Evolutionary conservation across 495 filamentous ascomycete genomes (phyloP).

Genomic region (Rhizodiscina lignyota): DNA sequence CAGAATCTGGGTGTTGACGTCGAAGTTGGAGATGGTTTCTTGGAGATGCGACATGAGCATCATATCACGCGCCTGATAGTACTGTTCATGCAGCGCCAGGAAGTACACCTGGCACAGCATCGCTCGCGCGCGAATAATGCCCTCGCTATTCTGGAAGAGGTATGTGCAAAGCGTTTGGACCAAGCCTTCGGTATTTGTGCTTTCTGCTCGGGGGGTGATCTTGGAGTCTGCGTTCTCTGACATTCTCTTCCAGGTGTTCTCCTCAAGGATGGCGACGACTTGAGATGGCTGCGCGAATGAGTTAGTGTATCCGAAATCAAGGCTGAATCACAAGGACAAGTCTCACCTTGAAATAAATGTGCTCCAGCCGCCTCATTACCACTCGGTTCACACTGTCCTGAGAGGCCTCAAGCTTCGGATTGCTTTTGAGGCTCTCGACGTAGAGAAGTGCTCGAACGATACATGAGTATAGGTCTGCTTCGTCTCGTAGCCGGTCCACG

Average conservation of each 20-base stretch:
- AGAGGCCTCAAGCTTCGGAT: conserved; percentile 50
- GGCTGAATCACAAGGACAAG: neutral
- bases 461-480: conserved; percentile 80
- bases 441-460: conserved; percentile 78
- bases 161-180: conserved; percentile 86
- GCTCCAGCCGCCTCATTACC: conserved; percentile 84
- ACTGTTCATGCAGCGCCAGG: conserved; percentile 89
- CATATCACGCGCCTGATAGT: conserved; percentile 94
- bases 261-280: conserved; percentile 83
- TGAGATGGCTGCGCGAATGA: conserved; percentile 51
- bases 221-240: conserved; percentile 53
- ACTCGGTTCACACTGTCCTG: conserved; percentile 81
- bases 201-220: conserved; percentile 55
- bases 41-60: conserved; percentile 99
- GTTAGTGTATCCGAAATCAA: conserved; percentile 1
- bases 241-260: conserved; percentile 77
- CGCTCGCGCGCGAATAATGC: conserved; percentile 86
- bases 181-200: conserved; percentile 49
- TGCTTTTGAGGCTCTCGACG: conserved; percentile 58
- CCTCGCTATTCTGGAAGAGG: conserved; percentile 82
- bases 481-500: conserved; percentile 83
- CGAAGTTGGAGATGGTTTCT: conserved; percentile 87
- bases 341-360: conserved; percentile 90
- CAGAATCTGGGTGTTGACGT: conserved; percentile 91
- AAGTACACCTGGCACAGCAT: conserved; percentile 99